Base-by-base conservation (phyloP, 2,329 filamentous ascomycete species). In the Alternaria tenuissima region DNA sequence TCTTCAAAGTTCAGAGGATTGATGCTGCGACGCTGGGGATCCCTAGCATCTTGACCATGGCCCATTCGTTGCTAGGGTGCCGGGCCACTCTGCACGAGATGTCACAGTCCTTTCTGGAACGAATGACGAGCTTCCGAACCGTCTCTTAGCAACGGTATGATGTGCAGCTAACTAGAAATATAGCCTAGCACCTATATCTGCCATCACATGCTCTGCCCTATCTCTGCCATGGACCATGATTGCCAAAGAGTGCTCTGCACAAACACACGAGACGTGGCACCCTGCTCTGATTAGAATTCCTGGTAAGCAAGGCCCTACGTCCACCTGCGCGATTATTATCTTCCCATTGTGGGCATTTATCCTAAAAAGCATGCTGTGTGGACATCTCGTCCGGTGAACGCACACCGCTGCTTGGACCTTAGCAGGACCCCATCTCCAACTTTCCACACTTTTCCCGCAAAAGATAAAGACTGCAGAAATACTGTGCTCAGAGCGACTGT, bases 11-110 rank as follows among this genome's bases (percentile, higher is more conserved):
- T 52, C 52, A 62, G 56, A 55, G 43, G 57, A 52, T 42, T 42
- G 53, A 57, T 57, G 52, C 55, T 53, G 54, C 44, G 59, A 58
- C 57, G 59, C 59, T 60, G 60, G 61, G 55, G 49, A 56, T 56
- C 34, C 32, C 54, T 58, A 52, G 62, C 39, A 53, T 47, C 56
- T 42, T 26, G 53, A 51, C 57, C 61, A 49, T 54, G 58, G 36
- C 53, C 54, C 44, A 52, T 53, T 57, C 55, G 52, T 57, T 59
- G 59, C 65, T 64, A 64, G 63, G 57, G 57, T 55, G 51, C 59
- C 49, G 54, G 58, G 39, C 54, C 53, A 57, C 47, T 47, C 42
- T 63, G 60, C 62, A 63, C 51, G 61, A 60, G 51, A 59, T 57
- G 59, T 61, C 61, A 62, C 63, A 65, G 24, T 53, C 36, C 51